Base-by-base conservation (phyloP, 106 monocot genomes). In the Dioscorea dumetorum region DNA sequence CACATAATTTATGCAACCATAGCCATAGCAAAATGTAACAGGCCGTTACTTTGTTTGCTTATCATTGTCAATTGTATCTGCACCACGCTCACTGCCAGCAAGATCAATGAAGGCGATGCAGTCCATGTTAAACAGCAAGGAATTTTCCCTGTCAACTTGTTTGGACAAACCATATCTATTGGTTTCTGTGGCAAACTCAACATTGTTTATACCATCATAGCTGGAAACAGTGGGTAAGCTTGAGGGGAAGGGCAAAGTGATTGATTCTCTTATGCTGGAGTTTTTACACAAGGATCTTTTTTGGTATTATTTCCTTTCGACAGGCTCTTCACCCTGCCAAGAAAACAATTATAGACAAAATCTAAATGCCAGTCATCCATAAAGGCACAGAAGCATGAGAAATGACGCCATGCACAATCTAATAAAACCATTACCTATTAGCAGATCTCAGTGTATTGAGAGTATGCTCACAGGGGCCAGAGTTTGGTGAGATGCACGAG, bases 11-110 rank as follows among this genome's bases (percentile, higher is more conserved):
- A 49, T 52, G 41, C 41, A 41, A 4, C 41, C 15, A 33, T 64
- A 49, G 49, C 5, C 57, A 51, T 21, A 51, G 12, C 14, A 60
- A 61, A 33, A 17, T 1, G 58, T 41, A 4, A 57, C 5, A 63
- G 24, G 8, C 24, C 16, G 17, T 64, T 31, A 89, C 97, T 91
- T 97, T 28, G 97, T 97, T 33, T 97, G 97, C 52, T 97, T 97
- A 77, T 97, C 97, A 79, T 91, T 97, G 50, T 97, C 92, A 33
- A 91, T 97, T 23, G 97, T 97, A 81, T 97, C 97, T 64, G 97
- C 97, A 75, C 97, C 97, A 57, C 97, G 86, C 65, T 97, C 97
- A 57, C 97, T 97, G 7, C 97, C 91, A 60, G 97, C 97, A 72
- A 97, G 85, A 61, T 97, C 97, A 60, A 97, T 97, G 69, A 97